Base-by-base conservation (phyloP, 176 grass and related monocot genomes). In the Eleusine coracana region DNA sequence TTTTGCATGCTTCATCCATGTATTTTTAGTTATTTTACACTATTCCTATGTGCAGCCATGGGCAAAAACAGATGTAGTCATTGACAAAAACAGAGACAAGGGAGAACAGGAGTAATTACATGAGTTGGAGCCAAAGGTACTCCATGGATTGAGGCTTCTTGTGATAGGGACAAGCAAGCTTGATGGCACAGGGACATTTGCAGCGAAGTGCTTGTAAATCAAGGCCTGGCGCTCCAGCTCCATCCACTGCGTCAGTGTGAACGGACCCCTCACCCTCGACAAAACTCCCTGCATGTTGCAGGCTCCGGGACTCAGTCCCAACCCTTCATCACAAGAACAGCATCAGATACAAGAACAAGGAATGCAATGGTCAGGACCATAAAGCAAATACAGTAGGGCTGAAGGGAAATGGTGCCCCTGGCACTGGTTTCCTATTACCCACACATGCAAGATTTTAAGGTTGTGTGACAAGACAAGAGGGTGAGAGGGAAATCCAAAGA, bases 211-310 rank as follows among this genome's bases (percentile, higher is more conserved):
- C 71, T 94, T 97, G 82, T 97, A 97, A 71, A 97, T 94, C 78
- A 97, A 76, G 20, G 95, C 92, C 80, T 94, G 95, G 81, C 92
- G 95, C 71, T 97, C 95, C 67, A 97, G 80, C 74, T 97, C 92
- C 90, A 97, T 92, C 95, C 95, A 97, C 84, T 97, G 95, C 31
- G 95, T 89, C 21, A 90, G 90, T 7, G 95, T 97, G 78, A 97
- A 97, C 10, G 95, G 92, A 36, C 90, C 90, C 84, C 92, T 94
- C 67, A 94, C 74, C 78, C 92, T 89, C 48, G 92, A 79, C 88
- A 91, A 71, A 44, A 89, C 51, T 31, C 83, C 90, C 82, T 89
- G 85, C 88, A 94, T 94, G 81, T 66, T 86, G 88, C 56, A 86
- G 27, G 20, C 70, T 23, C 71, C 87, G 25, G 74, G 75, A 87